phyloP scores from a whole-genome alignment of 805 yeast species.

The Jamesozyma piceae region DNA sequence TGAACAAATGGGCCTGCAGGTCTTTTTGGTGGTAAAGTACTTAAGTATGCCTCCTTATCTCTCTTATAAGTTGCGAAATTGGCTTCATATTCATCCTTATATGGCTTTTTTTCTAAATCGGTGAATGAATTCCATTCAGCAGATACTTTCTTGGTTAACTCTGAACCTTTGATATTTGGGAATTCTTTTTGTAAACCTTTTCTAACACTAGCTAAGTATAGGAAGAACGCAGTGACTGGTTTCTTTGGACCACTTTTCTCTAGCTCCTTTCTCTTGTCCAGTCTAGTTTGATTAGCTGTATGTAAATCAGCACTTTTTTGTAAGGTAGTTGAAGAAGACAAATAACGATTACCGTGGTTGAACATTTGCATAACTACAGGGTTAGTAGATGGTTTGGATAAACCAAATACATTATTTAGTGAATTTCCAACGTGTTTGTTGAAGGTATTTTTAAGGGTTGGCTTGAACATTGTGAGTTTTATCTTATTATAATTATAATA shows the following conservation, averaged over 20 bases:
- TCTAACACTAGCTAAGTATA: slow-evolving; percentile 15
- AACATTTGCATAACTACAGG: background rate
- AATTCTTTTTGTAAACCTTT: slow-evolving; percentile 9
- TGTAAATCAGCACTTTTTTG: background rate
- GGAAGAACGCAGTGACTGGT: slow-evolving; percentile 23
- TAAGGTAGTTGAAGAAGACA: background rate
- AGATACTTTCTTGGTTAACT: slow-evolving; percentile 54
- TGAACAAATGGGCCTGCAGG: slow-evolving; percentile 25
- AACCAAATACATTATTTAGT: background rate
- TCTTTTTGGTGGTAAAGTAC: slow-evolving; percentile 23
- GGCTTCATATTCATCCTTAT: slow-evolving; percentile 38
- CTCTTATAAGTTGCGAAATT: slow-evolving; percentile 12
- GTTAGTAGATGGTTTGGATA: background rate
- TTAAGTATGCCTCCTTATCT: slow-evolving; percentile 4
- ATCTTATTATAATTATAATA: too few relatives aligned
- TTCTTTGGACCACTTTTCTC: slow-evolving; percentile 20
- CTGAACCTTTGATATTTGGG: slow-evolving; percentile 19
- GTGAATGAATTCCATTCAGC: slow-evolving; percentile 74
- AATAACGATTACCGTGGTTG: background rate
- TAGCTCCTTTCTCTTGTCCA: slow-evolving; percentile 13
- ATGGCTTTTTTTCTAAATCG: slow-evolving; percentile 64
- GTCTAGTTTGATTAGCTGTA: slow-evolving; percentile 10
- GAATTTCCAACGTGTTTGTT: too few relatives aligned
- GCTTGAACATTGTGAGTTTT: background rate
- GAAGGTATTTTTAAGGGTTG: background rate